phyloP scores from a whole-genome alignment of 441 rosid species.

The Gossypium gossypioides region DNA sequence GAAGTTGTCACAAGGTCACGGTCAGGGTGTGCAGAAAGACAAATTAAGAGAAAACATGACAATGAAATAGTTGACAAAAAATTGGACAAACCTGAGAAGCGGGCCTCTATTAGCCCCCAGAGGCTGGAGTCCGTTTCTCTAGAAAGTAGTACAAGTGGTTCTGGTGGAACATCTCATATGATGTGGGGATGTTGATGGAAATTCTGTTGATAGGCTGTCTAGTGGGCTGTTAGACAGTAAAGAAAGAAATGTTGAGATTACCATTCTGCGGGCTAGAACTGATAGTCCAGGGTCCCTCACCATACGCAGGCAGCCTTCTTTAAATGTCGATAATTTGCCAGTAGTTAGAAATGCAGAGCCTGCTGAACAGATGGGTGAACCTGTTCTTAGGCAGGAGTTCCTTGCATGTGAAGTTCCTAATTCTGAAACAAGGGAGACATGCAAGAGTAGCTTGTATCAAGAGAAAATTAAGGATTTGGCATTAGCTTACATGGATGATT shows the following conservation, averaged over 20 bases:
- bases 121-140: constrained; percentile 42
- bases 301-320: constrained; percentile 18
- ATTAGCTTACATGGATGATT: constrained; percentile 24
- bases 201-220: constrained; percentile 17
- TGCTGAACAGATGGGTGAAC: constrained; percentile 21
- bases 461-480: constrained; percentile 19
- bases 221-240: constrained; percentile 22
- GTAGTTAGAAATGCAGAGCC: constrained; percentile 23
- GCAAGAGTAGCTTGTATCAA: constrained; percentile 18
- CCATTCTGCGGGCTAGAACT: constrained; percentile 12
- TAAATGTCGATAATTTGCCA: constrained; percentile 24
- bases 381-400: constrained; percentile 13
- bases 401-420: constrained; percentile 27
- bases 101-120: constrained; percentile 42
- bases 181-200: constrained; percentile 16
- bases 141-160: constrained; percentile 28
- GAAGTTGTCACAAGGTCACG: constrained; percentile 34
- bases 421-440: constrained; percentile 18
- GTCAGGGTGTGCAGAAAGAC: constrained; percentile 41
- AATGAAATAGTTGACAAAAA: constrained; percentile 30
- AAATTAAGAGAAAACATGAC: constrained; percentile 47
- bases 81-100: constrained; percentile 45
- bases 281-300: constrained; percentile 17
- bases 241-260: constrained; percentile 5
- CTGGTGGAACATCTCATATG: constrained; percentile 27